These are phyloP conservation scores for Cryptomeria japonica DNA, from an alignment of 75 land plant species.

Conservation along the genomic window DNA sequence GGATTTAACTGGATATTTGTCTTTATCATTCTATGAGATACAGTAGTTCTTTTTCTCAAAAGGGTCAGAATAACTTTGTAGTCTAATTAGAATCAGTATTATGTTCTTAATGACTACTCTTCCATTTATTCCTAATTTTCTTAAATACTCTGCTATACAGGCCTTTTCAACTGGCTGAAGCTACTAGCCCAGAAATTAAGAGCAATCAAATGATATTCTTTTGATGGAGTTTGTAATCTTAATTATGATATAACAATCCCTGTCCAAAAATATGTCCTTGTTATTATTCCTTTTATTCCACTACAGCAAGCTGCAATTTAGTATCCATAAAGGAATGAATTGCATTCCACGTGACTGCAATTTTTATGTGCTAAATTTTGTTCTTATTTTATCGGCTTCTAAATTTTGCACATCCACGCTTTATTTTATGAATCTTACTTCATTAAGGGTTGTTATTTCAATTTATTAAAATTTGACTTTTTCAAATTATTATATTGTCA, in stretches of 20 bases:
- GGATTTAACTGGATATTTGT: background rate
- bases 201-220: background rate
- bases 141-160: background rate
- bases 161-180: background rate
- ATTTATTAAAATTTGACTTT: background rate
- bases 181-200: background rate
- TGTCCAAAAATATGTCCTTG: background rate
- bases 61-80: background rate
- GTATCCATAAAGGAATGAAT: background rate
- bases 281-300: background rate
- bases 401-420: background rate
- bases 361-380: background rate
- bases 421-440: background rate
- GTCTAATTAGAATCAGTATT: background rate
- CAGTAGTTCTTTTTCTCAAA: background rate
- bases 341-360: background rate
- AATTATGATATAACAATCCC: background rate
- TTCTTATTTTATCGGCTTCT: background rate
- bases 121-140: background rate
- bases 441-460: background rate
- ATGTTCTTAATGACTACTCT: background rate
- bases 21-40: background rate
- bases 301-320: background rate
- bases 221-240: background rate
- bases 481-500: background rate